Percentiles rank a stretch among this genome's conserved stretches.
Conservation (phyloP, 2,329 filamentous ascomycete species). For the Furcasterigmium sp. region DNA sequence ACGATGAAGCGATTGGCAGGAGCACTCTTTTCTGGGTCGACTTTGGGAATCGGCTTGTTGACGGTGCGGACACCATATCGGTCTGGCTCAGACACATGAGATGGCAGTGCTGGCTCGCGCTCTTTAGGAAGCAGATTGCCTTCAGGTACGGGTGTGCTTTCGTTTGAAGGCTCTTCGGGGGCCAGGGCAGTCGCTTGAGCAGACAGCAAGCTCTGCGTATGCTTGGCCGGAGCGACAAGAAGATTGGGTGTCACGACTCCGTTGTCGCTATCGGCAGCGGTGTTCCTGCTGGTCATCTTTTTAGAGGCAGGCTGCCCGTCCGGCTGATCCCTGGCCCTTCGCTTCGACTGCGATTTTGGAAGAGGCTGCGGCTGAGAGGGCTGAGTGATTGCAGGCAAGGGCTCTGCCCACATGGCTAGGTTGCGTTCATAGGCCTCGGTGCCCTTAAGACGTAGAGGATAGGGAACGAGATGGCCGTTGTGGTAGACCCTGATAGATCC, state of each 20-base stretch:
- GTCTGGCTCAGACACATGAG: conserved; percentile 37
- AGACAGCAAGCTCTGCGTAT: conserved; percentile 22
- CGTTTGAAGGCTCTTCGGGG: conserved; percentile 22
- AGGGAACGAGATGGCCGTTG: conserved; percentile 37
- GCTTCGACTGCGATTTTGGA: conserved; percentile 27
- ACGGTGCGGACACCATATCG: conserved; percentile 46
- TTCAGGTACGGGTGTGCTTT: conserved; percentile 14
- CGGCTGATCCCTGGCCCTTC: conserved; percentile 43
- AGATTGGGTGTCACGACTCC: not conserved
- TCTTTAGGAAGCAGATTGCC: conserved; percentile 12
- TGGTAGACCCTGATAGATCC: conserved; percentile 34
- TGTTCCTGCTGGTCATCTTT: conserved; percentile 22
- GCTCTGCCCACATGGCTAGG: conserved; percentile 11
- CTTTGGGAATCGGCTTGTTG: conserved; percentile 19
- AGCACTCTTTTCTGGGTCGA: conserved; percentile 21
- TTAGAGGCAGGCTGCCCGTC: conserved; percentile 46
- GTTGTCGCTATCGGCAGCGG: not conserved
- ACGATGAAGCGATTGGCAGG: conserved; percentile 46
- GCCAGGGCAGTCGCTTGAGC: conserved; percentile 21
- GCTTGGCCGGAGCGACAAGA: conserved; percentile 12
- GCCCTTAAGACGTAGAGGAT: conserved; percentile 35
- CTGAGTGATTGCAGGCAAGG: conserved; percentile 4
- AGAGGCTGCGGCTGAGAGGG: not conserved
- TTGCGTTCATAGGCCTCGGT: conserved; percentile 21
- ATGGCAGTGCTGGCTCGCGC: conserved; percentile 20